Conservation (phyloP, 2,329 filamentous ascomycete species). For the Penicillium oxalicum region DNA sequence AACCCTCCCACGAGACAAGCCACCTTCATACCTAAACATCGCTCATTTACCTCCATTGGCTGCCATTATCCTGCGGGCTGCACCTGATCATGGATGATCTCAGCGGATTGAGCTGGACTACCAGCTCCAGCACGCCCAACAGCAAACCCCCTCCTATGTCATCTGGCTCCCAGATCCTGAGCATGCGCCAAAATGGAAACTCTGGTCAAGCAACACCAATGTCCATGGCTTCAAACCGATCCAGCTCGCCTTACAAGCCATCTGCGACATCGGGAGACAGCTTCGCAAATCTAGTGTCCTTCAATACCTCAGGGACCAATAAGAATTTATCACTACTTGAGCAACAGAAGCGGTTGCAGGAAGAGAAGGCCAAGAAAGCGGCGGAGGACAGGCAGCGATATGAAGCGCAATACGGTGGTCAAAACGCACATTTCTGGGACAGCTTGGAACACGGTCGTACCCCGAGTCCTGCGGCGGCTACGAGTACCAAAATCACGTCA, state of each 20-base stretch:
- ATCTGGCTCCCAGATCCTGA: slow-evolving; percentile 31
- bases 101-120: slow-evolving; percentile 42
- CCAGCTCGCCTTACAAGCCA: slow-evolving; percentile 36
- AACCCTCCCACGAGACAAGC: slow-evolving; percentile 1
- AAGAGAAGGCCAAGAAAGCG: slow-evolving; percentile 69
- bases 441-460: slow-evolving; percentile 54
- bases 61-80: background rate
- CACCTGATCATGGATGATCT: slow-evolving; percentile 42
- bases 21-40: background rate
- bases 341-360: slow-evolving; percentile 63
- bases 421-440: slow-evolving; percentile 67
- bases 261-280: slow-evolving; percentile 42
- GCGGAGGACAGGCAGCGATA: slow-evolving; percentile 65
- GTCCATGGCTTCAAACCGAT: slow-evolving; percentile 26
- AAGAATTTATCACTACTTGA: slow-evolving; percentile 65
- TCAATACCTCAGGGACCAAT: slow-evolving; percentile 42
- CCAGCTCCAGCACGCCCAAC: slow-evolving; percentile 27
- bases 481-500: slow-evolving; percentile 42
- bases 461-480: slow-evolving; percentile 40
- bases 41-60: background rate
- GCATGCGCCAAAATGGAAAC: slow-evolving; percentile 31
- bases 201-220: slow-evolving; percentile 43
- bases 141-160: slow-evolving; percentile 35
- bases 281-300: slow-evolving; percentile 62
- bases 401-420: slow-evolving; percentile 68